phyloP scores from a whole-genome alignment of 306 rosid genomes.

The Delonix regia region DNA sequence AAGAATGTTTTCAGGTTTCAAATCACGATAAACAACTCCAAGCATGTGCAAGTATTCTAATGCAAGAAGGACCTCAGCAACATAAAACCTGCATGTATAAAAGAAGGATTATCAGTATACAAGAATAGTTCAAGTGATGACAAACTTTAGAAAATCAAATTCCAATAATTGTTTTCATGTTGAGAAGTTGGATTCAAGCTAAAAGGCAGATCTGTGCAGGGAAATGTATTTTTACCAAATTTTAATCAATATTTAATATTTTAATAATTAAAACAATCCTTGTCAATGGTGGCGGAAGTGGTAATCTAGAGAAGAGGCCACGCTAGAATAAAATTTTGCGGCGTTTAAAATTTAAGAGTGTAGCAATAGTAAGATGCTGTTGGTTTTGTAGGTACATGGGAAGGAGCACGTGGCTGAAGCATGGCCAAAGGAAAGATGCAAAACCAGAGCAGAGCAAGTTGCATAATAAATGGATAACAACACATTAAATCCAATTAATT shows the following conservation, averaged over 20 bases:
- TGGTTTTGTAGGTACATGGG: conserved; percentile 1
- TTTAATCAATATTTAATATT: neutral
- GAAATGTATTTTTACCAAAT: neutral
- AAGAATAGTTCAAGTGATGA: neutral
- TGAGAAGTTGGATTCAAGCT: neutral
- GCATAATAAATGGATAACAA: neutral
- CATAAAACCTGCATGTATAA: conserved; percentile 66
- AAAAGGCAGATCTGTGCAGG: neutral
- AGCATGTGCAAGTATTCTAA: conserved; percentile 95
- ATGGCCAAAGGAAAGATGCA: conserved; percentile 5
- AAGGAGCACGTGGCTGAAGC: conserved; percentile 3
- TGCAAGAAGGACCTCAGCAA: conserved; percentile 91
- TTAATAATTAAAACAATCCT: neutral
- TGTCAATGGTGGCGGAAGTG: neutral
- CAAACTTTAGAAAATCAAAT: neutral
- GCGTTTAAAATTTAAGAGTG: conserved; percentile 22
- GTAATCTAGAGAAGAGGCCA: conserved; percentile 22
- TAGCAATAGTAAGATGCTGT: neutral
- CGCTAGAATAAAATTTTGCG: neutral
- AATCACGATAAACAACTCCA: conserved; percentile 85
- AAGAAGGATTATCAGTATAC: neutral
- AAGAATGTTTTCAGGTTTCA: conserved; percentile 89
- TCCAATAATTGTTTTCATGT: neutral
- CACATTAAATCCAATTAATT: neutral
- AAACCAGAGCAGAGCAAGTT: conserved; percentile 13